Conservation (phyloP, 2,329 filamentous ascomycete genomes). For the Neonectria neomacrospora region DNA sequence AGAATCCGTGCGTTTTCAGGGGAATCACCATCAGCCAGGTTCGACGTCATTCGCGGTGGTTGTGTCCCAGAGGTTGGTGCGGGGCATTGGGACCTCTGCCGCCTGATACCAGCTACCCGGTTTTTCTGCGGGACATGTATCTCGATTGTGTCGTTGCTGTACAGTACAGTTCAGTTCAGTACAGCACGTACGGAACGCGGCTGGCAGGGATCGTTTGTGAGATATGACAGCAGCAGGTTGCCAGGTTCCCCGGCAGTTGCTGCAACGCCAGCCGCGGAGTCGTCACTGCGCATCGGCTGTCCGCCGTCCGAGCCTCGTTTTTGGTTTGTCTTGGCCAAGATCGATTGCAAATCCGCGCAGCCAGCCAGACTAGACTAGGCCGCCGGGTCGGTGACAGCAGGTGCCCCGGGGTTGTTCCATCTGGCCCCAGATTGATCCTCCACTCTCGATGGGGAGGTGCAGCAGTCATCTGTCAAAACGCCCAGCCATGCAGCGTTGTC, state of each 20-base stretch:
- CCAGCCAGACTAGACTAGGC: too few relatives aligned
- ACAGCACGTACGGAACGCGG: background rate
- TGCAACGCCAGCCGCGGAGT: background rate
- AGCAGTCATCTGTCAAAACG: too few relatives aligned
- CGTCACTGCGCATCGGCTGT: background rate
- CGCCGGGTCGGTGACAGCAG: too few relatives aligned
- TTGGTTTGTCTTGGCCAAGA: too few relatives aligned
- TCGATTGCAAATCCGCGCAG: conserved; percentile 21
- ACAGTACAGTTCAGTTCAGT: background rate
- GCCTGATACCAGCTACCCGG: conserved; percentile 31
- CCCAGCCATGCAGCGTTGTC: too few relatives aligned
- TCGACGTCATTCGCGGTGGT: background rate
- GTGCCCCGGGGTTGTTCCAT: background rate
- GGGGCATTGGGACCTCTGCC: conserved; percentile 16
- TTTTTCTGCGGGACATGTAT: conserved; percentile 29
- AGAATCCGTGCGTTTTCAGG: background rate
- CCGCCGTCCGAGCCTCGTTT: background rate
- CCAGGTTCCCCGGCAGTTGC: conserved; percentile 25
- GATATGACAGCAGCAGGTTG: conserved; percentile 13
- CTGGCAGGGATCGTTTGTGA: background rate
- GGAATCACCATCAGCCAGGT: background rate
- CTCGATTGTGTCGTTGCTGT: conserved; percentile 33
- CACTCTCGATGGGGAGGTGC: too few relatives aligned
- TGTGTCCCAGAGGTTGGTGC: conserved; percentile 10
- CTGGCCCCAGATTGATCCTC: background rate